Conservation (phyloP, 345 rosid species). For the Aethionema arabicum region DNA sequence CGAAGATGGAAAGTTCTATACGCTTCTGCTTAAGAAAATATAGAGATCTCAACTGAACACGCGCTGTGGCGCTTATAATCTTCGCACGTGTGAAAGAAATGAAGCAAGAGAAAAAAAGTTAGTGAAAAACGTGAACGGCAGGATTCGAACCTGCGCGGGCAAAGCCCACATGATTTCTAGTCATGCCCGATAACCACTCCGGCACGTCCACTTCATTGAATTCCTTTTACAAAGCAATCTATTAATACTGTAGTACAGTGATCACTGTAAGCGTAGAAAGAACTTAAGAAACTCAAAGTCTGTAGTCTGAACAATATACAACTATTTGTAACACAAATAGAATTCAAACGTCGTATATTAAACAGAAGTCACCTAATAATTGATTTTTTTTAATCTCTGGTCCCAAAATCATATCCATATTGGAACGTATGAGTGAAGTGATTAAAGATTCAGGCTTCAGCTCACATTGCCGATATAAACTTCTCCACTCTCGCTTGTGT, state of each 20-base stretch:
- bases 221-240: no score
- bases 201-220: background rate
- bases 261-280: no score
- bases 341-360: no score
- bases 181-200: conserved; percentile 57
- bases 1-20: background rate
- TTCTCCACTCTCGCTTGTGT: conserved; percentile 66
- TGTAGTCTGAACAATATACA: no score
- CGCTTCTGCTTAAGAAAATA: background rate
- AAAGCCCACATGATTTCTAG: conserved; percentile 85
- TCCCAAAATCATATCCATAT: background rate
- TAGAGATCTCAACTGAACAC: no score
- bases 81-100: background rate
- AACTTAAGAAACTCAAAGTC: no score
- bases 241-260: no score
- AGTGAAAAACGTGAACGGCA: conserved; percentile 31
- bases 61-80: background rate
- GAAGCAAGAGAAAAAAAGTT: background rate
- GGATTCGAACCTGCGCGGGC: conserved; percentile 82
- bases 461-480: conserved; percentile 70
- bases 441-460: background rate
- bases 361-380: no score
- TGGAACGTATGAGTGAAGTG: conserved; percentile 13
- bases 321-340: no score
- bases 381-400: background rate